Evolutionary conservation across 495 filamentous ascomycete genomes (phyloP), one percentile per base, ranked within the genome.

Genomic region (Haplographium delicatum): DNA sequence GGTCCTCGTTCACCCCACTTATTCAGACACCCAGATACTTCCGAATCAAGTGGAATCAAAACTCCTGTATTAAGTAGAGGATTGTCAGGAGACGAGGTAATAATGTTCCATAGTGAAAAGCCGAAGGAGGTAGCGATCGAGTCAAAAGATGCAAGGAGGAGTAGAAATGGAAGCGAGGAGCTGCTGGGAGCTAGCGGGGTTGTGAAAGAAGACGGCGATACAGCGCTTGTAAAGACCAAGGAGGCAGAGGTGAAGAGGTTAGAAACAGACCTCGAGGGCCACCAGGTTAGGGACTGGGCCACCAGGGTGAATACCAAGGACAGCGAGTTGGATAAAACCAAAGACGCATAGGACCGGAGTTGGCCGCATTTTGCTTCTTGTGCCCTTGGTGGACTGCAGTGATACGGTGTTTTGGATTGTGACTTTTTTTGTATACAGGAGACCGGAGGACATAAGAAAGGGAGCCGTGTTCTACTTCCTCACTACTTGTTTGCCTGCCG

Each of bases 191-290:
- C 4, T 10, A 35, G 44, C 10, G 44, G 28, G 18, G 37, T 2
- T 33, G 81, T 79, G 56, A 87, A 68, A 23, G 79, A 72, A 15
- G 83, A 71, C 11, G 65, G 11, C 68, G 70, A 13, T 78, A 76
- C 11, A 82, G 70, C 19, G 76, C 71, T 15, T 72, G 53, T 5
- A 61, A 38, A 39, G 62, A 54, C 47, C 15, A 47, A 24, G 7
- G 45, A 27, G 3, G 47, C 31, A 5, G 28, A 43, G 15, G 25
- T 7, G 8, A 8, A 19, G 1, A 28, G n/a, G 38, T 20, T 41
- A 4, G 37, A 37, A 24, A 16, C n/a, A 10, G 47, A 50, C 5
- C 31, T 23, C 18, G 38, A 24, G 7, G 35, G 35, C 22, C 18
- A 18, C 5, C 25, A 50, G 44, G 44, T 44, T 0, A 31, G 26